Evolutionary conservation across 2,329 filamentous ascomycete genomes (phyloP).

Genomic region (Neopestalotiopsis clavispora): DNA sequence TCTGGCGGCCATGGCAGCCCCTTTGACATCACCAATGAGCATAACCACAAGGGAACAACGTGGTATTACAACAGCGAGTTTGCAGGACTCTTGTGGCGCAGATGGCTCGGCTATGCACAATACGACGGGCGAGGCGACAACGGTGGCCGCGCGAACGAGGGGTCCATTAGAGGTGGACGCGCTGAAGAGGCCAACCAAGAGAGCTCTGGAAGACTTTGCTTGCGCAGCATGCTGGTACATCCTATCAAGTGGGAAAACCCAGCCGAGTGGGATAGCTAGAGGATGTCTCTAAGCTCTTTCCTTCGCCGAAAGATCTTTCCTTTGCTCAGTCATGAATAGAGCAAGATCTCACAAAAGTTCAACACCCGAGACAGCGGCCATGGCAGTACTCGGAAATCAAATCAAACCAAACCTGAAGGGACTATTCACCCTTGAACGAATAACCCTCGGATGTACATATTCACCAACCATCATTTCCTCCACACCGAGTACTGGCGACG

Average conservation of each 20-base stretch:
- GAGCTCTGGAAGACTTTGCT: constrained; percentile 71
- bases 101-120: constrained; percentile 72
- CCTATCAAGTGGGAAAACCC: constrained; percentile 74
- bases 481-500: constrained; percentile 22
- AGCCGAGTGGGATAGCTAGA: constrained; percentile 40
- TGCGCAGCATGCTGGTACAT: constrained; percentile 81
- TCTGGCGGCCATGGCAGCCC: constrained; percentile 69
- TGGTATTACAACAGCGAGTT: constrained; percentile 89
- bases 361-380: background rate
- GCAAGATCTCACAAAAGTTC: background rate
- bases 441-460: background rate
- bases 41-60: constrained; percentile 80
- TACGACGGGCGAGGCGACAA: constrained; percentile 53
- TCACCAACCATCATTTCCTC: constrained; percentile 15
- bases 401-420: background rate
- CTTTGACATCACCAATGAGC: constrained; percentile 73
- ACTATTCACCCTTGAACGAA: background rate
- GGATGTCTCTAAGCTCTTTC: constrained; percentile 15
- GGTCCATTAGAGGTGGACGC: constrained; percentile 55
- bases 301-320: constrained; percentile 13
- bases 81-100: constrained; percentile 75
- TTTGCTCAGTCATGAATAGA: constrained; percentile 13
- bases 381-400: background rate
- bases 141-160: constrained; percentile 54
- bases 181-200: constrained; percentile 49